These are phyloP conservation scores for Lojkania enalia DNA, from an alignment of 2,329 filamentous ascomycete genomes.

Conservation along the genomic window DNA sequence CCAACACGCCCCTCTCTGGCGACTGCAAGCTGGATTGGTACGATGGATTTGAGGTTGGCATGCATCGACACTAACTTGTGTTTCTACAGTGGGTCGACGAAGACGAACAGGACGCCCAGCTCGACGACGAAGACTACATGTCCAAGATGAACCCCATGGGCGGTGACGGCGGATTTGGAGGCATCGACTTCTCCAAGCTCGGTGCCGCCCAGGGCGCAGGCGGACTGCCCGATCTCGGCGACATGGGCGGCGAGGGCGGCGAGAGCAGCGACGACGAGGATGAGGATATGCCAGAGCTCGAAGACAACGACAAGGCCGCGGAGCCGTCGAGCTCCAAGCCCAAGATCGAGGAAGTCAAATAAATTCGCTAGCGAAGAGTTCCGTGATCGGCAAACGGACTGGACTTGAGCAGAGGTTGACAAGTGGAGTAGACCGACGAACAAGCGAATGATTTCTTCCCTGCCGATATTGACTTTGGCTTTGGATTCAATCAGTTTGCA, in stretches of 20 bases:
- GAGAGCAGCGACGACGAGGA: constrained; percentile 62
- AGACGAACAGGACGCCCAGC: constrained; percentile 92
- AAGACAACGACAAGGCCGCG: constrained; percentile 35
- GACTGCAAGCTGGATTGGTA: too few relatives aligned
- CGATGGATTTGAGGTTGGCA: too few relatives aligned
- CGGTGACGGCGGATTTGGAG: constrained; percentile 72
- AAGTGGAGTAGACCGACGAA: too few relatives aligned
- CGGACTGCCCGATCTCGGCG: constrained; percentile 45
- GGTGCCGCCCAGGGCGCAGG: constrained; percentile 54
- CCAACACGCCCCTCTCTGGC: too few relatives aligned
- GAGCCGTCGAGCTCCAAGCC: constrained; percentile 38
- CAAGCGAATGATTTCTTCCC: too few relatives aligned
- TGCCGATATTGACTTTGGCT: too few relatives aligned
- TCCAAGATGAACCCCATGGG: constrained; percentile 58
- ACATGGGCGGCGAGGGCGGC: constrained; percentile 43
- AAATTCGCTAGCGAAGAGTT: too few relatives aligned
- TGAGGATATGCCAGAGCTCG: constrained; percentile 77
- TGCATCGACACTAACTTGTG: constrained; percentile 22
- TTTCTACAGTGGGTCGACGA: constrained; percentile 87
- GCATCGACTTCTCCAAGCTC: constrained; percentile 94
- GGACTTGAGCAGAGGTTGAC: too few relatives aligned
- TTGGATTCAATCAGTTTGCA: too few relatives aligned
- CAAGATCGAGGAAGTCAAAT: constrained; percentile 54
- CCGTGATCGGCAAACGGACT: too few relatives aligned
- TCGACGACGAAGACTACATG: constrained; percentile 73